A percentile compares a stretch with the other conserved stretches of the same genome.
phyloP scores from a whole-genome alignment of 371 early-diverging fungal species.

The Mucor piriformis region DNA sequence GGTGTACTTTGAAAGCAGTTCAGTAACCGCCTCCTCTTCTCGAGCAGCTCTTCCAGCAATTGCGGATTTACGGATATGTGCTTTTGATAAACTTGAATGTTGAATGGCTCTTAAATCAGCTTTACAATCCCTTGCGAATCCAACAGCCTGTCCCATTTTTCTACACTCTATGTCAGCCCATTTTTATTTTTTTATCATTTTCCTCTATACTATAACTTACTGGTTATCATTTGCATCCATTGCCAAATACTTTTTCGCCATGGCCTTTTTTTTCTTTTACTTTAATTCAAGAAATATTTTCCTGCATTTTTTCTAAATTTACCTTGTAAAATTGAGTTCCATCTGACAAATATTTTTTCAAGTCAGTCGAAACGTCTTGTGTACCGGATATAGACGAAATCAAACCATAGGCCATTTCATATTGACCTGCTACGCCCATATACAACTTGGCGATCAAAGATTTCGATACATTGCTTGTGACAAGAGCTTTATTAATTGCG shows the following conservation, averaged over 20 bases:
- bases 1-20: slow-evolving; percentile 46
- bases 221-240: slow-evolving; percentile 66
- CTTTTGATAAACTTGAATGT: slow-evolving; percentile 53
- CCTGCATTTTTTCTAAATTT: neutral
- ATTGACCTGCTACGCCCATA: slow-evolving; percentile 64
- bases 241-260: slow-evolving; percentile 63
- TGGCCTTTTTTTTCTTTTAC: slow-evolving; percentile 23
- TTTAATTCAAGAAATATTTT: neutral
- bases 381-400: slow-evolving; percentile 58
- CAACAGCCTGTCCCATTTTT: slow-evolving; percentile 64
- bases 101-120: slow-evolving; percentile 54
- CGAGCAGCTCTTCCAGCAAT: slow-evolving; percentile 55
- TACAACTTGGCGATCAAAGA: slow-evolving; percentile 63
- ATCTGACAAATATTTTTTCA: slow-evolving; percentile 60
- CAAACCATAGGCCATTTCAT: slow-evolving; percentile 65
- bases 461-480: slow-evolving; percentile 49
- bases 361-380: slow-evolving; percentile 59
- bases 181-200: neutral
- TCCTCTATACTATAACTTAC: slow-evolving; percentile 38
- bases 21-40: slow-evolving; percentile 56
- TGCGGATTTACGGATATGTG: slow-evolving; percentile 42
- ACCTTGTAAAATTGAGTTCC: slow-evolving; percentile 58
- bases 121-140: slow-evolving; percentile 60
- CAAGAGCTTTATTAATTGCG: slow-evolving; percentile 51
- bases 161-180: slow-evolving; percentile 22